A percentile compares a stretch with the other conserved stretches of the same genome.
Evolutionary conservation across 2,329 filamentous ascomycete genomes (phyloP).

Genomic region (Chaetomium olivaceum): DNA sequence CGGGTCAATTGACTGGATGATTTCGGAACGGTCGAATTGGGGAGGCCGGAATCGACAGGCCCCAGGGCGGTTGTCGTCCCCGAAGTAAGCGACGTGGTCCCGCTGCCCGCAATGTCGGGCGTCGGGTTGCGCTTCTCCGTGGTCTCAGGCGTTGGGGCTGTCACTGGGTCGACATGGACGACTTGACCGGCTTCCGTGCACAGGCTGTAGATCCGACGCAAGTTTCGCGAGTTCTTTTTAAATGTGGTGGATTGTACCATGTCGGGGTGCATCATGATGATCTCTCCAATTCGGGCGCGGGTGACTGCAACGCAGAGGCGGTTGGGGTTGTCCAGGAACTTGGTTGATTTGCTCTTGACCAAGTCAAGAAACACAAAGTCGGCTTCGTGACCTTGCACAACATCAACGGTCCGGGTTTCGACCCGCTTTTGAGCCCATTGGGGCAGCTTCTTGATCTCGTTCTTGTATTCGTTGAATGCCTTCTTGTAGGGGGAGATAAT

Average conservation of each 20-base stretch:
- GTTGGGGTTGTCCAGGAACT: conserved; percentile 47
- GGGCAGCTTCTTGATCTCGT: conserved; percentile 32
- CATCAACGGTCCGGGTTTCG: conserved; percentile 47
- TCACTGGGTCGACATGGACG: background rate
- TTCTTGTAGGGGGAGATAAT: conserved; percentile 48
- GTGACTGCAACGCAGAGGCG: conserved; percentile 50
- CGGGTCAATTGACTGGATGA: no score
- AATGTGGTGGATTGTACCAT: conserved; percentile 33
- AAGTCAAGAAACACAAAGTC: conserved; percentile 52
- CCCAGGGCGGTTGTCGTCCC: no score
- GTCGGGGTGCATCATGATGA: conserved; percentile 46
- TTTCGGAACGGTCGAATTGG: no score
- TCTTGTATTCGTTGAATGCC: conserved; percentile 41
- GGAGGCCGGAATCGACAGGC: no score
- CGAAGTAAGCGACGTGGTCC: no score
- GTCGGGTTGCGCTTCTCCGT: no score
- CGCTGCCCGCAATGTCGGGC: no score
- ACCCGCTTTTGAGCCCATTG: conserved; percentile 38
- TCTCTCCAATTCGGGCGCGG: conserved; percentile 46
- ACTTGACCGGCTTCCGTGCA: conserved; percentile 16
- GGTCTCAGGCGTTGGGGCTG: background rate
- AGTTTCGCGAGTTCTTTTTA: background rate
- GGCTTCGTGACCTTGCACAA: conserved; percentile 49
- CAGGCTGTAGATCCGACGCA: conserved; percentile 1
- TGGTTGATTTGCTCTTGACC: conserved; percentile 43